Base-by-base conservation (phyloP, 257 asterid species). In the Scutellaria galericulata region DNA sequence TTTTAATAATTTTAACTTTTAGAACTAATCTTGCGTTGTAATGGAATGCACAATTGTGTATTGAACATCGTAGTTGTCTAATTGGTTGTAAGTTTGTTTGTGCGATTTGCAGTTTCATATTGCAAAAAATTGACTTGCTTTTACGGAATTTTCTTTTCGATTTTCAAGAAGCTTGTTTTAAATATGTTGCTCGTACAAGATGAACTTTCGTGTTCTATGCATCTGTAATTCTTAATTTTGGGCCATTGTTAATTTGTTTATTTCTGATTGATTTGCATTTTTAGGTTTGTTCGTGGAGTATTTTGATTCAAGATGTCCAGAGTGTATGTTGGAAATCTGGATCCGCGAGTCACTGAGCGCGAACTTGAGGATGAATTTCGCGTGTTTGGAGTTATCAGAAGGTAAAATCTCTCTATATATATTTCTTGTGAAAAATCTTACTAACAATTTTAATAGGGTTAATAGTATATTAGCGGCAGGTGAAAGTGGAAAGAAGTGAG, bases 311-410 rank as follows among this genome's bases (percentile, higher is more conserved):
- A 85, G 83, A 91, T 91, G 94, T 84, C 95, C 5, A 75, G 96
- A 57, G 96, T 92, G 13, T 92, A 90, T 27, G 81, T 92, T 44
- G 96, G 98, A 15, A 92, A 90, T 77, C 72, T 92, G 84, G 96
- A 92, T 80, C 94, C 96, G 13, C 87, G 96, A 15, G 98, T 90
- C 66, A 80, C 90, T 46, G 98, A 92, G 75, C 89, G 96, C 7
- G 98, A 89, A n/a, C 96, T 92, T 9, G 98, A 92, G 76, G 98
- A 92, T 77, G 98, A 86, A 74, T 92, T 88, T 77, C 96, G 96
- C 46, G 78, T 31, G 6, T 92, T 83, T 75, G 96, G 98, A 74
- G 89, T 84, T 60, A 90, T 92, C 76, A 81, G 96, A 80, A 92
- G 96, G 96, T 92, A 73, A 50, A 12, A 9, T 20, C 5, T 35